Evolutionary conservation across 2,329 filamentous ascomycete species (phyloP), one percentile per base, ranked within the genome.

Genomic region (Colletotrichum trifolii): DNA sequence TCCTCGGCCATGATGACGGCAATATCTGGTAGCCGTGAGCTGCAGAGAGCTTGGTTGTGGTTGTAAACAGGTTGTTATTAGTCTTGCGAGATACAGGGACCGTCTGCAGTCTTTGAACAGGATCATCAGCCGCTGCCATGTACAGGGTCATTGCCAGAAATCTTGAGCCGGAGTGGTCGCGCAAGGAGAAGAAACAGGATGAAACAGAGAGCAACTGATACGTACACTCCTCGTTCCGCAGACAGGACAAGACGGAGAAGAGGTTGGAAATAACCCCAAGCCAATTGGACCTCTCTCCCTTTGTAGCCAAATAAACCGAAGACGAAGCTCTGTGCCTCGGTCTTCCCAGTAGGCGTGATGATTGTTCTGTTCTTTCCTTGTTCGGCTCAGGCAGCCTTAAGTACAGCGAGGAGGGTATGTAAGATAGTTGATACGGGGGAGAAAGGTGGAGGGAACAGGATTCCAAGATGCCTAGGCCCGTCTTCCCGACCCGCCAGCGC

Each of bases 291-390:
- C 25, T 64, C 64, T 67, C 59, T 58, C 64, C 60, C 52, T 63
- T 55, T 54, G 34, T 39, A 65, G 69, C 52, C 46, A 62, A 66
- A 68, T 71, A 79, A 79, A 78, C 74, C 76, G 78, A 83, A 87
- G 85, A 88, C 79, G 85, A 87, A 87, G 86, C 86, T 89, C 86
- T 88, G 79, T 88, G 84, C 86, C 87, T 84, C 75, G 74, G 73
- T 76, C 76, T 67, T 60, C 66, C 57, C 46, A 53, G 50, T 52
- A 38, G 64, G 66, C 57, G 63, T 52, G 48, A 58, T 47, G 53
- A 57, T 55, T 46, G 42, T 43, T 48, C 49, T 36, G 58, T 63
- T 48, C 11, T 33, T 50, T 40, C 52, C 34, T 62, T 57, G 36
- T 65, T 61, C 63, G 63, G 63, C 63, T 53, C 52, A 63, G 53